Conservation (phyloP, 257 asterid genomes). For the Lycium barbarum region DNA sequence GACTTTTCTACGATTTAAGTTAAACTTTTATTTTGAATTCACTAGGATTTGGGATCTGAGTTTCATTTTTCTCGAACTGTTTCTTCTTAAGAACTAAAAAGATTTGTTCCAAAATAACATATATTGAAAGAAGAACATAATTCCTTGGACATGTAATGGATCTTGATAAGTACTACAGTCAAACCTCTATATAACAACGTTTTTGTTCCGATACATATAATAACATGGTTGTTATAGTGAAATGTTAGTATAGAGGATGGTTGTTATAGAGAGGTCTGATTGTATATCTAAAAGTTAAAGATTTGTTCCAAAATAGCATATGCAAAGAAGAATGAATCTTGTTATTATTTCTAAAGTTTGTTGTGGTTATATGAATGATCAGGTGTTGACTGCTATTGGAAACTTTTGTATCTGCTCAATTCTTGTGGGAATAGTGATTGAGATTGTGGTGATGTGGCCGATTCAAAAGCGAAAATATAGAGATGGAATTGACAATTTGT, state of each 20-base stretch:
- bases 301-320: not conserved
- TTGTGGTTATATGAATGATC: slow-evolving; percentile 27
- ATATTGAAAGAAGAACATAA: too few relatives aligned
- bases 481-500: slow-evolving; percentile 71
- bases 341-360: not conserved
- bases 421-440: slow-evolving; percentile 66
- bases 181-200: too few relatives aligned
- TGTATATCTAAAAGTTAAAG: not conserved
- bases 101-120: too few relatives aligned
- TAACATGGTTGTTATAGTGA: too few relatives aligned
- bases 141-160: too few relatives aligned
- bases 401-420: slow-evolving; percentile 84
- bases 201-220: too few relatives aligned
- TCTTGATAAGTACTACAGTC: too few relatives aligned
- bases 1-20: not conserved
- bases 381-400: slow-evolving; percentile 82
- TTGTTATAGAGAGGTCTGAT: too few relatives aligned
- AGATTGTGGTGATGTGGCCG: slow-evolving; percentile 74
- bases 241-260: too few relatives aligned
- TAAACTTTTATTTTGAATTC: not conserved
- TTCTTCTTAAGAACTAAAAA: slow-evolving; percentile 8
- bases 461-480: slow-evolving; percentile 73
- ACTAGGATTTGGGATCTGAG: not conserved
- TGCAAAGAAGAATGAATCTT: not conserved
- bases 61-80: not conserved